These are phyloP conservation scores for Gymnopus androsaceus DNA, from an alignment of 1,284 basidiomycete genomes.

Conservation along the genomic window DNA sequence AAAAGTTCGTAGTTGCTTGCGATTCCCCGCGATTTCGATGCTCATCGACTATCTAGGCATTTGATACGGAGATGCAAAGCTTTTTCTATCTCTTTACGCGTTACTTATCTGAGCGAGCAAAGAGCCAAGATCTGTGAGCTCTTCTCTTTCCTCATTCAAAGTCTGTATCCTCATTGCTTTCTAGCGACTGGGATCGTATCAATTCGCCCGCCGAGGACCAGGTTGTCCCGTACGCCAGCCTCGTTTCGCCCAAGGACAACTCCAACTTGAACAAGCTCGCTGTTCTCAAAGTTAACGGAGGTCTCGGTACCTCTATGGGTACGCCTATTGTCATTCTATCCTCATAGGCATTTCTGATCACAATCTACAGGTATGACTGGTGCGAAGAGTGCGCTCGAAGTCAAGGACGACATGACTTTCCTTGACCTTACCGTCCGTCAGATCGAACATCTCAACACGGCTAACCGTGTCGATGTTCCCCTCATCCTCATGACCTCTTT, in stretches of 20 bases:
- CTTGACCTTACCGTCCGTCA: conserved; percentile 96
- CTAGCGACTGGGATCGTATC: conserved; percentile 96
- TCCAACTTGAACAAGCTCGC: conserved; percentile 91
- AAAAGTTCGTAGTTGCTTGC: conserved; percentile 57
- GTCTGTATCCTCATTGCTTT: conserved; percentile 15
- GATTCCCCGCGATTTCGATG: conserved; percentile 10
- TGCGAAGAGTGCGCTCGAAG: conserved; percentile 88
- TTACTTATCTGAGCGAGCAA: conserved; percentile 93
- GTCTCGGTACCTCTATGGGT: conserved; percentile 98
- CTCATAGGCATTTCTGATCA: conserved; percentile 9
- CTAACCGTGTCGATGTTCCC: conserved; percentile 80
- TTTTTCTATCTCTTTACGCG: conserved; percentile 99
- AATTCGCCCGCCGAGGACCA: conserved; percentile 92
- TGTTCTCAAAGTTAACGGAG: conserved; percentile 99
- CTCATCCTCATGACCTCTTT: conserved; percentile 99
- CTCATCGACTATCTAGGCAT: conserved; percentile 59
- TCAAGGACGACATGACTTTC: conserved; percentile 99
- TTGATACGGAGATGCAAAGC: conserved; percentile 97
- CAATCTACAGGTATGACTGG: conserved; percentile 78
- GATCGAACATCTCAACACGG: conserved; percentile 88
- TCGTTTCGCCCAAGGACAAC: conserved; percentile 63
- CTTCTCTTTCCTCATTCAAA: conserved; percentile 15
- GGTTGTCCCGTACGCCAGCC: conserved; percentile 85
- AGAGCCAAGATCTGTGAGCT: conserved; percentile 91
- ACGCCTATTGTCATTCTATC: conserved; percentile 24